Evolutionary conservation across 805 yeast genomes (phyloP), one percentile per base, ranked within the genome.

Genomic region (Cyberlindnera euphorbiae): DNA sequence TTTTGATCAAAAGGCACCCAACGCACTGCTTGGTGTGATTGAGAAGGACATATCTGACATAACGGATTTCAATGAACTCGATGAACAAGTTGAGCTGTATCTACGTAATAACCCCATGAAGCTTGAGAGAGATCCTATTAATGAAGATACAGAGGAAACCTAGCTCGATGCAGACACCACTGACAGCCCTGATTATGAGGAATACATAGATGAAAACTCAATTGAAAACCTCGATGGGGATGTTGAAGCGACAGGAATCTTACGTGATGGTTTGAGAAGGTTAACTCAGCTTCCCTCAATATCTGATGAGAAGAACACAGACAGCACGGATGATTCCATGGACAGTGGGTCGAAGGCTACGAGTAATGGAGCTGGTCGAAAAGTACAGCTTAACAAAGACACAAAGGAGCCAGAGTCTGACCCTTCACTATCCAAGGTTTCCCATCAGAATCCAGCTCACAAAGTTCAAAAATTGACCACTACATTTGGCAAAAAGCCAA

Each of bases 51-150:
- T 23, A 10, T 13, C 15, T 18, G 28, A 30, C 5, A 28, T 34
- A 13, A 34, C 29, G 4, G 33, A 27, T 14, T 41, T 41, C 19
- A 41, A 37, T 26, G 17, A 23, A 1, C 38, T 38, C 16, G 38
- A 38, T 17, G 7, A 26, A 9, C 30, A 38, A 26, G 35, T 35
- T 18, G 32, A 23, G 11, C 12, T 10, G 10, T 33, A 40, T 22
- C 44, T 36, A 11, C 4, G 19, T 6, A 30, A 39, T 4, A 19
- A 39, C 21, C 44, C 41, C 4, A 19, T 19, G 12, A 33, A 17
- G 8, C 39, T 35, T 22, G 44, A 36, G 28, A 25, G 24, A 13
- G 23, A 12, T 5, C 17, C 11, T n/a, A n/a, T n/a, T n/a, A n/a
- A n/a, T n/a, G n/a, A 19, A 19, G 22, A 19, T 9, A 19, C 22